Evolutionary conservation across 805 yeast genomes (phyloP).

Genomic region (Nakazawaea pomicola): DNA sequence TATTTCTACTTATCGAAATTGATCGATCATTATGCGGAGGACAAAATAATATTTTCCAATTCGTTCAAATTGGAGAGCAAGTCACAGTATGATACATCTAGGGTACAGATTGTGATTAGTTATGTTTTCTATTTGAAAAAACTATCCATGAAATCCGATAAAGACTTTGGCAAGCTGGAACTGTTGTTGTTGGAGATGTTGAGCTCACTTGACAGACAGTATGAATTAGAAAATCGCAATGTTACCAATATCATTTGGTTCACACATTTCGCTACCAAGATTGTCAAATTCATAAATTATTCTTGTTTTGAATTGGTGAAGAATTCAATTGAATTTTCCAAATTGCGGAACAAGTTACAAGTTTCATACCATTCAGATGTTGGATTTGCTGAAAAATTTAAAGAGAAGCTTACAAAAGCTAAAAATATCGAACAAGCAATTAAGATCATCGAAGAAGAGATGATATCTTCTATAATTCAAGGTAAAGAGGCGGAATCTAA

Average conservation of each 20-base stretch:
- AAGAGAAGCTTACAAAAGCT: not conserved
- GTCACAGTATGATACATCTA: not conserved
- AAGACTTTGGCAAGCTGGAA: not conserved
- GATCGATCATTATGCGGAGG: not conserved
- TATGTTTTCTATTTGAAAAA: constrained; percentile 8
- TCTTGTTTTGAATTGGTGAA: constrained; percentile 9
- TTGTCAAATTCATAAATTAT: constrained; percentile 10
- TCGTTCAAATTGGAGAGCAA: not conserved
- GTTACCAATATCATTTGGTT: constrained; percentile 6
- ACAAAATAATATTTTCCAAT: not conserved
- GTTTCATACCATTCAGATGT: constrained; percentile 6
- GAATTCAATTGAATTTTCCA: constrained; percentile 5
- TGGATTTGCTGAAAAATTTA: constrained; percentile 6
- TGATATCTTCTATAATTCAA: constrained; percentile 6
- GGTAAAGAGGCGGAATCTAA: constrained; percentile 5
- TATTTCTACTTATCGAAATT: constrained; percentile 4
- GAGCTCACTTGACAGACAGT: constrained; percentile 5
- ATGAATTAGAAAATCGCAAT: constrained; percentile 1
- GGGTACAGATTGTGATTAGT: constrained; percentile 9
- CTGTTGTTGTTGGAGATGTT: constrained; percentile 4
- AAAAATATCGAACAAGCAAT: not conserved
- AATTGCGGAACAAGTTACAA: constrained; percentile 2
- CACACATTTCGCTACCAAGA: constrained; percentile 8
- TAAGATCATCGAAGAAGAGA: constrained; percentile 2
- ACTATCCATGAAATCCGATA: not conserved